Evolutionary conservation across 2,329 filamentous ascomycete genomes (phyloP), one percentile per base, ranked within the genome.

Genomic region (Fusarium decemcellulare): DNA sequence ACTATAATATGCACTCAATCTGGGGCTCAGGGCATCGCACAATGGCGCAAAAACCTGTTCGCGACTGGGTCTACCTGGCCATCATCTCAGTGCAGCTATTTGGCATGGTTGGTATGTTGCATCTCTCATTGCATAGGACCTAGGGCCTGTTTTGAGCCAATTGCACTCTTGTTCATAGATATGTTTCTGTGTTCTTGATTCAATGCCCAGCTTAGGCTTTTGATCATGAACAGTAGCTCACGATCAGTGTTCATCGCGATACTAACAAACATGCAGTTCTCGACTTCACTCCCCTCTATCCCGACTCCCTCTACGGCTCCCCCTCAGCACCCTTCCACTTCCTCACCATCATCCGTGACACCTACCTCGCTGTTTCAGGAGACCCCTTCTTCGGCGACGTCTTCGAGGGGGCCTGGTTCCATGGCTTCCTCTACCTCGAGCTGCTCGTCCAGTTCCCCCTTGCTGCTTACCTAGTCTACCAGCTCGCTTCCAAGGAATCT

Each of bases 241-340:
- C 18, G 2, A 23, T 23, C 18, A 23, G 18, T 23, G 18, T 23
- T 23, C 2, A 23, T 23, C 18, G 18, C 18, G 18, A 27, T 6
- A 2, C 29, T 29, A 16, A 50, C 30, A 73, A 50, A 54, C 10
- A 10, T n/a, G 2, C 59, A 89, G 87, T 82, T 68, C 81, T 88
- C 47, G 87, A 90, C 71, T 83, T 87, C 50, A 82, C 87, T 37
- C 81, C 82, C 34, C 81, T 87, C 68, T 89, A 88, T 74, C 87
- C 87, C 1, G 61, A 72, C 2, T 78, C 76, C 52, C 81, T 88
- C 47, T 86, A 82, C 76, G 72, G 77, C 4, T 62, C 79, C 0
- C 72, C 80, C 1, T 78, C 75, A 6, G 75, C 82, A 0, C 86
- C 86, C 1, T 77, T 89, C 8, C 83, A 87, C 75, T 79, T 83